Conservation (phyloP, 805 yeast species). For the Saccharomycopsis microspora region DNA sequence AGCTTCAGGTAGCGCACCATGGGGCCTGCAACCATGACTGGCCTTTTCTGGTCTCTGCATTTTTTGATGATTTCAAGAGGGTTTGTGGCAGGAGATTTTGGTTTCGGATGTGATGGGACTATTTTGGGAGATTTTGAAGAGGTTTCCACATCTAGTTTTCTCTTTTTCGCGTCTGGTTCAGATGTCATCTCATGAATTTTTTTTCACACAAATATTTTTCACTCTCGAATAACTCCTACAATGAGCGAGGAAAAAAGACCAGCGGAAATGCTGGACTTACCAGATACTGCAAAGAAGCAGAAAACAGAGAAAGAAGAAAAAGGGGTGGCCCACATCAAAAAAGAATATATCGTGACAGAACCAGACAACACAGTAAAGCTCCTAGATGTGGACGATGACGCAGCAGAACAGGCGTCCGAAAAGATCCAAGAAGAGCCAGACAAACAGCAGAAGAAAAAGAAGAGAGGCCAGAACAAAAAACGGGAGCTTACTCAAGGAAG, state of each 20-base stretch:
- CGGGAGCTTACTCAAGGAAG: conserved; percentile 63
- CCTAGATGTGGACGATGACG: conserved; percentile 30
- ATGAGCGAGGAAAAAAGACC: too few species aligned
- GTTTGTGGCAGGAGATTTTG: conserved; percentile 23
- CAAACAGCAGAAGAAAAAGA: conserved; percentile 33
- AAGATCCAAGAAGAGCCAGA: conserved; percentile 32
- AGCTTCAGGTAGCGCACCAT: conserved; percentile 95
- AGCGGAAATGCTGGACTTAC: too few species aligned
- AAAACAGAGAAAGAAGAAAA: background rate
- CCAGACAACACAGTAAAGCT: background rate
- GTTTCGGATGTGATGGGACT: background rate
- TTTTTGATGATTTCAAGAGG: conserved; percentile 41
- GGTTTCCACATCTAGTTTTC: background rate
- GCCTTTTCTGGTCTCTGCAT: conserved; percentile 36
- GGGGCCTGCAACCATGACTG: conserved; percentile 74
- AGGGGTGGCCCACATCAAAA: conserved; percentile 70
- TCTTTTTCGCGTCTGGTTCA: background rate
- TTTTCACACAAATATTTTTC: background rate
- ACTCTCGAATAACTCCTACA: background rate
- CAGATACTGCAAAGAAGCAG: too few species aligned
- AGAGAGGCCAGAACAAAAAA: conserved; percentile 75
- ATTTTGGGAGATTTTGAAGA: background rate
- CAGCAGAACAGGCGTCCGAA: conserved; percentile 30
- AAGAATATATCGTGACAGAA: conserved; percentile 44
- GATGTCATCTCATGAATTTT: background rate